Conservation (phyloP, 768 basidiomycete species). For the Psilocybe subaeruginosa region DNA sequence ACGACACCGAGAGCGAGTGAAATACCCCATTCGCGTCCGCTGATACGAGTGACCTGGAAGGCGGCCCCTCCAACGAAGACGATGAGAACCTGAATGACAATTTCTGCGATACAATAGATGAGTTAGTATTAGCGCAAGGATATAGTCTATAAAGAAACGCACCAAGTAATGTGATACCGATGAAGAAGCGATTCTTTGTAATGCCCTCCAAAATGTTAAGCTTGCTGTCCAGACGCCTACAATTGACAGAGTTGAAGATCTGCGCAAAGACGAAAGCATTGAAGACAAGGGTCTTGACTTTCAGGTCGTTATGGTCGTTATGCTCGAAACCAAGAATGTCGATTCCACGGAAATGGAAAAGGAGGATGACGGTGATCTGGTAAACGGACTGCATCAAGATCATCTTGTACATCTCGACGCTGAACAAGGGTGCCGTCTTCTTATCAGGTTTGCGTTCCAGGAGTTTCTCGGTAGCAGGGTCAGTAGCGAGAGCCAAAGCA, state of each 20-base stretch:
- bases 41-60: slow-evolving; percentile 83
- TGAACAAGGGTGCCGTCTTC: slow-evolving; percentile 88
- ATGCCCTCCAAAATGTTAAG: slow-evolving; percentile 92
- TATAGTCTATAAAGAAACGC: slow-evolving; percentile 24
- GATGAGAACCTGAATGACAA: slow-evolving; percentile 84
- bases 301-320: slow-evolving; percentile 37
- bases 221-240: slow-evolving; percentile 80
- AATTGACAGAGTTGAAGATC: slow-evolving; percentile 95
- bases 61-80: slow-evolving; percentile 91
- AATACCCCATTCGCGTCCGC: slow-evolving; percentile 91
- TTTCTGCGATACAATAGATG: slow-evolving; percentile 52
- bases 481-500: slow-evolving; percentile 95
- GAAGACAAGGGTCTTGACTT: slow-evolving; percentile 89
- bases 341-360: slow-evolving; percentile 87
- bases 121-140: neutral
- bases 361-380: slow-evolving; percentile 79
- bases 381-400: slow-evolving; percentile 89
- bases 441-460: slow-evolving; percentile 91
- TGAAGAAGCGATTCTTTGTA: slow-evolving; percentile 79
- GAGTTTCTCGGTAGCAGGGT: slow-evolving; percentile 81
- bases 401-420: slow-evolving; percentile 95
- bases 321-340: slow-evolving; percentile 66
- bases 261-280: slow-evolving; percentile 99
- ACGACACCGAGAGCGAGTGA: slow-evolving; percentile 85
- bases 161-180: slow-evolving; percentile 86